phyloP scores from a whole-genome alignment of 2,329 filamentous ascomycete genomes.

The Pleomassaria siparia region DNA sequence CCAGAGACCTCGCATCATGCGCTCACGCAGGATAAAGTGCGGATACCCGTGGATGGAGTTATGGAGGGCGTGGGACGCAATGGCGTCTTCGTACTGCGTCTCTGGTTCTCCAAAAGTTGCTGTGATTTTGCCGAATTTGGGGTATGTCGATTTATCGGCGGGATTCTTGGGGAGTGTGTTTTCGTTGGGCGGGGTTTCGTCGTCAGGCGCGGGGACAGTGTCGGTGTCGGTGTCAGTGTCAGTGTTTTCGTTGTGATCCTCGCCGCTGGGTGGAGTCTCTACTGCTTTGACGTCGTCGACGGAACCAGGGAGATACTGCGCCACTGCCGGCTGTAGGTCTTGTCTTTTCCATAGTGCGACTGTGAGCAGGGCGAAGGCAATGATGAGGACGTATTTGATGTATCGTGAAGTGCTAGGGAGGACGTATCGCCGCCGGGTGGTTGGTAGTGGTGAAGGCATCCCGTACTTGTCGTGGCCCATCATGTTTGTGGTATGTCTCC shows the following conservation, averaged over 20 bases:
- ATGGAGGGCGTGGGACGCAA: conserved; percentile 40
- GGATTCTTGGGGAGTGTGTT: neutral
- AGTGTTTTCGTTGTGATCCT: neutral
- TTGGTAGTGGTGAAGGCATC: neutral
- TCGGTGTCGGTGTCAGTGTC: neutral
- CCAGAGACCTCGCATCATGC: conserved; percentile 40
- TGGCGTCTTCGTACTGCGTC: conserved; percentile 24
- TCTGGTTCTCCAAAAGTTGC: conserved; percentile 22
- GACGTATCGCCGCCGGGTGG: conserved; percentile 3
- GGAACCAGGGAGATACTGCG: conserved; percentile 2
- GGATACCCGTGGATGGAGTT: conserved; percentile 39
- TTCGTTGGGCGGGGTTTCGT: neutral
- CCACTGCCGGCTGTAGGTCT: conserved; percentile 3
- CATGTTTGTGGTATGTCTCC: neutral
- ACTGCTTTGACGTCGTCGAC: neutral
- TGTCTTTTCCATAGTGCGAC: conserved; percentile 1
- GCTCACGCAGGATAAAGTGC: conserved; percentile 37
- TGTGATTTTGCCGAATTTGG: conserved; percentile 21
- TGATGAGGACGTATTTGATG: conserved; percentile 7
- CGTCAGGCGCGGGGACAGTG: neutral
- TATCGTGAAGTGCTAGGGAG: conserved; percentile 4
- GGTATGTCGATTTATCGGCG: neutral
- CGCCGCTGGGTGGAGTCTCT: neutral
- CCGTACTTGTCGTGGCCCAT: conserved; percentile 3
- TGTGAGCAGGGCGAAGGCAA: neutral